Base-by-base conservation (phyloP, 2,329 filamentous ascomycete genomes). In the Trichoderma brevicompactum region DNA sequence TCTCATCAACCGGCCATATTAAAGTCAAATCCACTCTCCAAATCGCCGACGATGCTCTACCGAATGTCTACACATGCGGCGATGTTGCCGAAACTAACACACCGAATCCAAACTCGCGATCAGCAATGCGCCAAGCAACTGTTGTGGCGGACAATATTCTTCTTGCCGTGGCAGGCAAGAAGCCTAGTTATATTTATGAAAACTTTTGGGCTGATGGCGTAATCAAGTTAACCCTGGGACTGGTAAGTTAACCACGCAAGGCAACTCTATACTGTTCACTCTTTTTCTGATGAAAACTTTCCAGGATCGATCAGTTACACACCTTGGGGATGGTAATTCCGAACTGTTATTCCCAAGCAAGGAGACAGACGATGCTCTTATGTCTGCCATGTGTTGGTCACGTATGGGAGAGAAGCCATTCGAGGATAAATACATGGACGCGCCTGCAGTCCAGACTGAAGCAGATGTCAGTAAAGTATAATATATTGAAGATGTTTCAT, bases 51-150 rank as follows among this genome's bases (percentile, higher is more conserved):
- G 74, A 79, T 2, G 65, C 68, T 0, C 77, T 82, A 8, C 78
- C 80, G 1, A 81, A 86, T 66, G 78, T 90, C 2, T 90, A 87
- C 69, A 84, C 83, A 1, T 82, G 86, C n/a, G 88, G 88, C 17
- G 88, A 90, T 68, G 85, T 91, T 5, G 82, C 86, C 4, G 83
- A 85, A 32, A 81, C 81, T 1, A 67, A 74, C 10, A 79, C 80
- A 0, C 77, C 78, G 0, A 74, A 77, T 41, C 82, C 82, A 6
- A 88, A 87, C 71, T 85, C 82, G 0, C 79, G 86, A 9, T 81
- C 85, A 0, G 85, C 84, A 0, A 78, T 79, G 50, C 77, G 79
- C 10, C 87, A 90, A 70, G 84, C 82, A 2, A 76, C 78, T 36
- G 70, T 85, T 4, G 85, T 82, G 0, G 81, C 81, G 1, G 79